phyloP scores from a whole-genome alignment of 2,329 filamentous ascomycete species.

The Emergomyces pasteurianus region DNA sequence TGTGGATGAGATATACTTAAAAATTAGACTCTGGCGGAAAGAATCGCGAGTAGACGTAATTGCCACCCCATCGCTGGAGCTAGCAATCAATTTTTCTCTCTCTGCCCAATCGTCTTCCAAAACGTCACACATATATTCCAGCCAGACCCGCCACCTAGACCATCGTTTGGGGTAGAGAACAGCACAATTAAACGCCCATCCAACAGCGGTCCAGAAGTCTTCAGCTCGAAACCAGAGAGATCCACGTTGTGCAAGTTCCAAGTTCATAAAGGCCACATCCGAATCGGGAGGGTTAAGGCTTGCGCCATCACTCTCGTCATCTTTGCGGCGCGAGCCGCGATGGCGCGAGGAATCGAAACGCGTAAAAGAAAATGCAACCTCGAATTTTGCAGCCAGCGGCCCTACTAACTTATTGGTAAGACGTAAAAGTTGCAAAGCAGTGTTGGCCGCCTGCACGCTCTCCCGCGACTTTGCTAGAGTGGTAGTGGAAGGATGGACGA shows the following conservation, averaged over 20 bases:
- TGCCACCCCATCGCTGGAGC: neutral
- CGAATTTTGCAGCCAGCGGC: slow-evolving; percentile 56
- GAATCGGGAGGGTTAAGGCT: slow-evolving; percentile 31
- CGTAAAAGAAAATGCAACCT: slow-evolving; percentile 60
- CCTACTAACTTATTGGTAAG: slow-evolving; percentile 54
- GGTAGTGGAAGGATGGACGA: slow-evolving; percentile 70
- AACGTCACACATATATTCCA: slow-evolving; percentile 53
- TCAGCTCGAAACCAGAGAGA: slow-evolving; percentile 65
- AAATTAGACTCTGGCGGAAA: slow-evolving; percentile 29
- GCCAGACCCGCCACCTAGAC: slow-evolving; percentile 69
- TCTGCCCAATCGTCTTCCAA: slow-evolving; percentile 35
- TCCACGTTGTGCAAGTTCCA: slow-evolving; percentile 49
- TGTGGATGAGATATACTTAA: slow-evolving; percentile 28
- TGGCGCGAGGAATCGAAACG: slow-evolving; percentile 24
- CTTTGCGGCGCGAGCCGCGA: slow-evolving; percentile 17
- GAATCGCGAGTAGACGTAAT: neutral
- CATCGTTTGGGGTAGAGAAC: slow-evolving; percentile 60
- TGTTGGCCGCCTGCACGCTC: slow-evolving; percentile 50
- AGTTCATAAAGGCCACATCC: slow-evolving; percentile 43
- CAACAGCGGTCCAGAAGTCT: slow-evolving; percentile 80
- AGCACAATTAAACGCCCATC: slow-evolving; percentile 91
- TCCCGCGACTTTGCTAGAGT: slow-evolving; percentile 55
- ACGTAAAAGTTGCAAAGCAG: slow-evolving; percentile 59
- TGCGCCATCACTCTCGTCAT: slow-evolving; percentile 17
- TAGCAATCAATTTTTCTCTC: slow-evolving; percentile 14